Base-by-base conservation (phyloP, 1,139 yeast species). In the Geotrichum siamense region DNA sequence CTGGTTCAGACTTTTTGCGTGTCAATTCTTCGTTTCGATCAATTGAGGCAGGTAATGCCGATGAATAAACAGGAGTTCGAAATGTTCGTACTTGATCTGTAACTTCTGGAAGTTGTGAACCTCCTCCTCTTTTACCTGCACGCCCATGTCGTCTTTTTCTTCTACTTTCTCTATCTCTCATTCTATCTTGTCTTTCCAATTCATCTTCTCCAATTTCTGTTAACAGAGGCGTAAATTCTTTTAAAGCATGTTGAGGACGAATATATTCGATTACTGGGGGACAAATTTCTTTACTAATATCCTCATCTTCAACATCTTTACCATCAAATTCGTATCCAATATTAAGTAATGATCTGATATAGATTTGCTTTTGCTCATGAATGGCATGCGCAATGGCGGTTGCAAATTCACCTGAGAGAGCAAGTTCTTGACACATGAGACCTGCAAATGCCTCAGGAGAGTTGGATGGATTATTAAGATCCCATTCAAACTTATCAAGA, bases 401-500 rank as follows among this genome's bases (percentile, higher is more conserved):
- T 15, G 78, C 70, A 61, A 91, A 91, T 59, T 91, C 98, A 1
- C 89, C 86, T 0, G 96, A 85, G 34, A 91, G 68, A 38, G 79
- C 74, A 64, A 91, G 67, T 53, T 91, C 98, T 43, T 76, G 80
- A 58, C 91, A 79, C 70, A 89, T 67, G 5, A 70, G 64, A 23
- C 69, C 69, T 0, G 97, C 94, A 70, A 91, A 91, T 53, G 83
- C 91, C 60, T 91, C 97, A 0, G 98, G 96, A 55, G 75, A 81
- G 55, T 80, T 82, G 21, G 82, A 89, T 1, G 77, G 73, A 53
- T 76, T 79, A 51, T 85, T 81, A 38, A 91, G 72, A 62, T 91
- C 97, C 98, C 98, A 91, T 62, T 91, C 98, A 64, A 91, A 86
- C 58, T 83, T 93, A 63, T 91, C 98, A n/a, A 79, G 72, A 38